Evolutionary conservation across 176 grass and related monocot genomes (phyloP).

Genomic region (Eleusine coracana): DNA sequence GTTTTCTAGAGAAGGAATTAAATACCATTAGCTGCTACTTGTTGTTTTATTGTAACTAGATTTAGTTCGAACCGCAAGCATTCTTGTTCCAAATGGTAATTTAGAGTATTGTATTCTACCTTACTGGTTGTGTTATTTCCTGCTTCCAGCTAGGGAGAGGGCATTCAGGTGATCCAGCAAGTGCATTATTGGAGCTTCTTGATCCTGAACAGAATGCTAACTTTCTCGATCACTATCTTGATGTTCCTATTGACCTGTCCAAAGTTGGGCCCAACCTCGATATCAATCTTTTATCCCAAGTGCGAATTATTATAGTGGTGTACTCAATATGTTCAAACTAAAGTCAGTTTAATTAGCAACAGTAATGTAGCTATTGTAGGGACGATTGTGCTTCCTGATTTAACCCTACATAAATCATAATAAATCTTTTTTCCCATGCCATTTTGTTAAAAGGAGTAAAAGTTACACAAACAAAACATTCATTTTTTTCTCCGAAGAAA

Average conservation of each 20-base stretch:
- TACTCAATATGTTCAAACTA: neutral
- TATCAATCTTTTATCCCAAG: neutral
- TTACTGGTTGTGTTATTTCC: constrained; percentile 19
- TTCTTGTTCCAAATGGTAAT: constrained; percentile 19
- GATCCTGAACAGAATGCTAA: constrained; percentile 98
- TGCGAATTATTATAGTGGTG: neutral
- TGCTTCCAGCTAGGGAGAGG: constrained; percentile 80
- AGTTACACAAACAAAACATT: neutral
- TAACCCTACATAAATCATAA: neutral
- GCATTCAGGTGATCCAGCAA: constrained; percentile 96
- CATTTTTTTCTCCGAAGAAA: no score
- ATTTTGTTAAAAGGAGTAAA: neutral
- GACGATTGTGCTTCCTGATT: neutral
- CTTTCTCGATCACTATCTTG: constrained; percentile 99
- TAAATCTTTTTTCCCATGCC: neutral
- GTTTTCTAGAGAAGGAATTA: neutral
- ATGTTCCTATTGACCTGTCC: constrained; percentile 98
- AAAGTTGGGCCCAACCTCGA: constrained; percentile 56
- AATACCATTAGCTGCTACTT: constrained; percentile 17
- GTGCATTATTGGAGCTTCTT: constrained; percentile 93
- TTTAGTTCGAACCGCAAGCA: neutral
- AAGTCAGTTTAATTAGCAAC: neutral
- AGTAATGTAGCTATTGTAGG: neutral
- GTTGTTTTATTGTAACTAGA: neutral
- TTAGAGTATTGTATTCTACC: neutral